These are phyloP conservation scores for Coemansia sp. DNA, from an alignment of 192 early-diverging fungal species.

Conservation along the genomic window DNA sequence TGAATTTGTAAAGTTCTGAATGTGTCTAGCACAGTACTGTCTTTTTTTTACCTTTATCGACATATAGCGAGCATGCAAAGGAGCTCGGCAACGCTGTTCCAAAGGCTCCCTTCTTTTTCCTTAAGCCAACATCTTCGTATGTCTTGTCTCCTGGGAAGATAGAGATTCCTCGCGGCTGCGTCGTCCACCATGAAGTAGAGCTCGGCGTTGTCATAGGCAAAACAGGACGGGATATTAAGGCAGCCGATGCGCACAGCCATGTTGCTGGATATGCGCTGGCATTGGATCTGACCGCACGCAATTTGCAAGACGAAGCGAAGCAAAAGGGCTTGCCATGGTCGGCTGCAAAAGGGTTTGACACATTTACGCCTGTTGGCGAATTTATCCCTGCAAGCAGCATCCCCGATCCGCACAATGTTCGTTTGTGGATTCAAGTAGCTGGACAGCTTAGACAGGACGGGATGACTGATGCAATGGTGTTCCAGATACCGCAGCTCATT, in stretches of 20 bases:
- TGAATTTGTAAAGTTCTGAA: no score
- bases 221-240: constrained; percentile 69
- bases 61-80: constrained; percentile 82
- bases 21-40: no score
- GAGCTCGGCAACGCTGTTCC: constrained; percentile 94
- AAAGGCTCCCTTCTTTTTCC: constrained; percentile 84
- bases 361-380: constrained; percentile 86
- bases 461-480: constrained; percentile 90
- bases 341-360: constrained; percentile 91
- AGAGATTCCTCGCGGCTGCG: constrained; percentile 75
- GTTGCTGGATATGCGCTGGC: constrained; percentile 81
- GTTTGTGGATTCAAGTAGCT: constrained; percentile 77
- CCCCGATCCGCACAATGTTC: constrained; percentile 70
- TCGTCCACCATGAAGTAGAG: constrained; percentile 92
- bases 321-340: constrained; percentile 86
- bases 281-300: constrained; percentile 91
- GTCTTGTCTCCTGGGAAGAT: constrained; percentile 66
- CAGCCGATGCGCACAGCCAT: constrained; percentile 61
- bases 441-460: constrained; percentile 79
- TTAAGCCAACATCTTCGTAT: constrained; percentile 89
- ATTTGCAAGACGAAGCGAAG: constrained; percentile 85
- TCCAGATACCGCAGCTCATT: constrained; percentile 78
- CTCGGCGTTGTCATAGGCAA: constrained; percentile 90
- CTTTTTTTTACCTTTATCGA: constrained; percentile 9
- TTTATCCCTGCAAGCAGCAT: constrained; percentile 75